phyloP scores from a whole-genome alignment of 164 flowering plant species.

The Dillenia turbinata region DNA sequence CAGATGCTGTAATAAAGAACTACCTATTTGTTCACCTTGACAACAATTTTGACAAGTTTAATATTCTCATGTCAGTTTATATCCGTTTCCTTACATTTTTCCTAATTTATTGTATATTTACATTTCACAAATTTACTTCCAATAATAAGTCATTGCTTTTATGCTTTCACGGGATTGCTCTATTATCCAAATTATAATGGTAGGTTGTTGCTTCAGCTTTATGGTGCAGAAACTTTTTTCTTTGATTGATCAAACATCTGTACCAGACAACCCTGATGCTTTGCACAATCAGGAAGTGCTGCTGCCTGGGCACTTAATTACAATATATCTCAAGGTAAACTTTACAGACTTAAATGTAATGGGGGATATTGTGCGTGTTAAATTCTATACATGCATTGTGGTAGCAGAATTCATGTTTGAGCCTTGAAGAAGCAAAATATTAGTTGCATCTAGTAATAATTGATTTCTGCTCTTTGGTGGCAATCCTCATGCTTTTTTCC shows the following conservation, averaged over 20 bases:
- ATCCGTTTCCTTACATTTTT: conserved; percentile 2
- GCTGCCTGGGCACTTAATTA: conserved; percentile 82
- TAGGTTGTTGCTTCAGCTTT: conserved; percentile 38
- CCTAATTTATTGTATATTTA: no score
- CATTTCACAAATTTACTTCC: no score
- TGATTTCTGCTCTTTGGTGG: no score
- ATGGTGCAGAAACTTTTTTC: conserved; percentile 97
- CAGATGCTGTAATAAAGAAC: conserved; percentile 57
- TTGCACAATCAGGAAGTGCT: conserved; percentile 88
- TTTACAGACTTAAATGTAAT: not conserved
- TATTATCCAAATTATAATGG: not conserved
- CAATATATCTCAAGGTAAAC: conserved; percentile 79
- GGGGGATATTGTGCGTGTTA: no score
- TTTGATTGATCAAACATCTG: conserved; percentile 74
- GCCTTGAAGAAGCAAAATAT: no score
- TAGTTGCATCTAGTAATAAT: no score
- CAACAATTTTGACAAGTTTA: conserved; percentile 69
- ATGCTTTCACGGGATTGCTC: no score
- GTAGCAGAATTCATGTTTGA: no score
- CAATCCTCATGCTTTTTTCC: no score
- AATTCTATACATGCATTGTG: no score
- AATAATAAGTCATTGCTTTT: no score
- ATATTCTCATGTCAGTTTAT: conserved; percentile 74
- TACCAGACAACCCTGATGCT: conserved; percentile 81
- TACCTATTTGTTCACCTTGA: conserved; percentile 80